Conservation (phyloP, 225 moss, liverwort and hornwort species). For the Neckera pumila region DNA sequence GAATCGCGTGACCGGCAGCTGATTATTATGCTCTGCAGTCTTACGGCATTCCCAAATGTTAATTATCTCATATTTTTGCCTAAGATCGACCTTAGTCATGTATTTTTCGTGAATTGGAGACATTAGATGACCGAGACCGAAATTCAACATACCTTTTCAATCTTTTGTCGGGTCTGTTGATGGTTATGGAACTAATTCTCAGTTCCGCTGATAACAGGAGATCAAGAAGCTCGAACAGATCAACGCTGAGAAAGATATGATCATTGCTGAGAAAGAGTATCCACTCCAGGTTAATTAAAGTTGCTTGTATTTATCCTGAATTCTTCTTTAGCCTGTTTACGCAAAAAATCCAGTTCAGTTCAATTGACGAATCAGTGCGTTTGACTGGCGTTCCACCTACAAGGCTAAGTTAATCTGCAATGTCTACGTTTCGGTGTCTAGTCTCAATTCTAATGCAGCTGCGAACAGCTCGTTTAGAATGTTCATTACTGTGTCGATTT, state of each 20-base stretch:
- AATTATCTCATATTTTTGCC: not conserved
- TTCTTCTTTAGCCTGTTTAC: not conserved
- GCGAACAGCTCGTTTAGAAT: not conserved
- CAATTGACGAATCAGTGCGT: not conserved
- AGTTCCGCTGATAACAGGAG: conserved; percentile 7
- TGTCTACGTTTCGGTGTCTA: not conserved
- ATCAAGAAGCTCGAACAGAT: conserved; percentile 36
- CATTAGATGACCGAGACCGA: not conserved
- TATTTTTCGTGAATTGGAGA: not conserved
- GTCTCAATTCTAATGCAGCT: not conserved
- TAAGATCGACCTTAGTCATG: not conserved
- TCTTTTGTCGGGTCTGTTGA: not conserved
- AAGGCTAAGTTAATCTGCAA: not conserved
- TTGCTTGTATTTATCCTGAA: not conserved
- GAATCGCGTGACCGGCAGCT: not conserved
- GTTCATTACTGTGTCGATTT: not conserved
- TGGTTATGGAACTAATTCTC: not conserved
- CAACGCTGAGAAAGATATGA: conserved; percentile 30
- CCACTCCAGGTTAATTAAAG: not conserved
- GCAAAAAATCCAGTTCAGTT: not conserved
- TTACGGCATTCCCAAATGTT: not conserved
- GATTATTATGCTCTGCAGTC: not conserved
- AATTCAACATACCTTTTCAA: not conserved
- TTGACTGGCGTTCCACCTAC: not conserved
- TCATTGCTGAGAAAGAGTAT: conserved; percentile 50